Conservation (phyloP, 2,329 filamentous ascomycete genomes). For the Tolypocladium tundrense region DNA sequence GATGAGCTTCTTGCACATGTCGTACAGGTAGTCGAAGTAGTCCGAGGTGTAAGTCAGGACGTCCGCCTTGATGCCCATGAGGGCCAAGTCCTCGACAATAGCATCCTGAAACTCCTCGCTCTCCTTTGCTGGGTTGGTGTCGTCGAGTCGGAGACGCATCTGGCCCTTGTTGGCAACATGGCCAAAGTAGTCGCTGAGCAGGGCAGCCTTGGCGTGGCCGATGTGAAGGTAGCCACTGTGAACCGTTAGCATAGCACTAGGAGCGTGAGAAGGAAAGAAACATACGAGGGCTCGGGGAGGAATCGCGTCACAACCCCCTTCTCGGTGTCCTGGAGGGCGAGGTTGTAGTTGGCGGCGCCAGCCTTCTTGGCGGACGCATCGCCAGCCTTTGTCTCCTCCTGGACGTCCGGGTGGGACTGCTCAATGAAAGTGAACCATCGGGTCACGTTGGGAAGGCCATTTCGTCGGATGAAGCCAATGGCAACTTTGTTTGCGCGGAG, state of each 20-base stretch:
- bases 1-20: conserved; percentile 76
- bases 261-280: conserved; percentile 5
- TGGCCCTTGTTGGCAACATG: conserved; percentile 89
- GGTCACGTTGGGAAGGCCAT: conserved; percentile 62
- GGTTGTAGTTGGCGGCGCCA: conserved; percentile 72
- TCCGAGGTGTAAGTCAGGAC: conserved; percentile 83
- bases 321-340: conserved; percentile 73
- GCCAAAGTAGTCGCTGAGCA: conserved; percentile 94
- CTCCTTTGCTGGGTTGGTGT: conserved; percentile 96
- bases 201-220: conserved; percentile 86
- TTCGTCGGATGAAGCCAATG: conserved; percentile 69
- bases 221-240: conserved; percentile 77
- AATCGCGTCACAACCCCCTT: conserved; percentile 88
- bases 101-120: conserved; percentile 93
- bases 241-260: conserved; percentile 2
- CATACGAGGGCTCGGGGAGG: conserved; percentile 82
- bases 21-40: conserved; percentile 88
- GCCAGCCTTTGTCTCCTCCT: conserved; percentile 57
- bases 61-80: conserved; percentile 89
- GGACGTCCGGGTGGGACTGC: conserved; percentile 67
- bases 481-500: conserved; percentile 80
- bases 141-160: conserved; percentile 85
- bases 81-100: conserved; percentile 80
- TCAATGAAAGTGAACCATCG: conserved; percentile 87
- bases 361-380: conserved; percentile 65